Conservation (phyloP, 208 protist genomes). For the Angomonas desouzai region DNA sequence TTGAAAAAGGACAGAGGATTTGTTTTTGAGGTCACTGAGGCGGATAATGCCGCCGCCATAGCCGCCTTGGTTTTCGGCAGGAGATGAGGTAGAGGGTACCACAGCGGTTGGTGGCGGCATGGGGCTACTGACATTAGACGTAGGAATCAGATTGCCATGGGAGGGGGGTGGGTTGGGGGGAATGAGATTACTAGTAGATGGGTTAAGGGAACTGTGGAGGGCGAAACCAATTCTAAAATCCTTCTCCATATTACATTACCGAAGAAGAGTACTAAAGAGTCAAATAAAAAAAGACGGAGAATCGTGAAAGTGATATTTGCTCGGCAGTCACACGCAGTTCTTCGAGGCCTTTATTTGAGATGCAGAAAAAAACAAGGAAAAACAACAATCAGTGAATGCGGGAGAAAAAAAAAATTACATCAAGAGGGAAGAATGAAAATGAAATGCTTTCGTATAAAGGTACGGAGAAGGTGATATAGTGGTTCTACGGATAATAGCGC, state of each 20-base stretch:
- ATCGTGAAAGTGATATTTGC: too few species aligned
- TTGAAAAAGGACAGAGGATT: not conserved
- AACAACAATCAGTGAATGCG: not conserved
- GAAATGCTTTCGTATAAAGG: constrained; percentile 4
- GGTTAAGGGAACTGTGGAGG: not conserved
- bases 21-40: constrained; percentile 31
- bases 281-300: not conserved
- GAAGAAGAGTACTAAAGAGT: not conserved
- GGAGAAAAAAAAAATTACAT: constrained; percentile 1
- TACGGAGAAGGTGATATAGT: not conserved
- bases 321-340: too few species aligned
- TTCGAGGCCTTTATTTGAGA: too few species aligned
- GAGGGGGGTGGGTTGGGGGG: not conserved
- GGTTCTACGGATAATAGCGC: constrained; percentile 34
- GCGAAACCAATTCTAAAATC: not conserved
- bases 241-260: not conserved
- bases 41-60: constrained; percentile 12
- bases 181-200: not conserved
- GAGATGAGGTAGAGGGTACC: not conserved
- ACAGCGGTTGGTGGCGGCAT: not conserved
- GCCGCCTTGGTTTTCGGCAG: not conserved
- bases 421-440: constrained; percentile 4
- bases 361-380: constrained; percentile 5
- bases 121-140: too few species aligned
- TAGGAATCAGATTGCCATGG: not conserved